Percentiles rank a stretch among this genome's conserved stretches.
Conservation (phyloP, 2,329 filamentous ascomycete species). For the Trichoderma sp. region DNA sequence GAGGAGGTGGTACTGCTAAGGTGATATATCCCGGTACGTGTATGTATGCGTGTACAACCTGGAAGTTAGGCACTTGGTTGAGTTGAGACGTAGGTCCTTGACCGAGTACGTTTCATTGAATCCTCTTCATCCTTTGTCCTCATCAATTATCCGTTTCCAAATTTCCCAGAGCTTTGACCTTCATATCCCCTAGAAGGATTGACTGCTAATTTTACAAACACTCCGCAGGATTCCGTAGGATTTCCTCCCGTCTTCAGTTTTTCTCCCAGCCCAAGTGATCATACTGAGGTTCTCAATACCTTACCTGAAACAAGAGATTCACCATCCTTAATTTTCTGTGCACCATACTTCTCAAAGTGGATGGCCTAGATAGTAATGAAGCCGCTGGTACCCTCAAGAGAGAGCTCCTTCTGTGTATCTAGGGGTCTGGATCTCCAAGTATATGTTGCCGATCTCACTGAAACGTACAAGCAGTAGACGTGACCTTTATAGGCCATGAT, state of each 20-base stretch:
- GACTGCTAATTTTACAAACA: neutral
- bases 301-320: constrained; percentile 32
- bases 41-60: neutral
- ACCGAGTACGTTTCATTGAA: neutral
- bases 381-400: constrained; percentile 60
- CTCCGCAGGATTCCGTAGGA: neutral
- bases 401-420: constrained; percentile 44
- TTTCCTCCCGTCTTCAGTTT: neutral
- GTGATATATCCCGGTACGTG: neutral
- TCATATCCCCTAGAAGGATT: neutral
- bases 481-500: constrained; percentile 47
- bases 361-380: constrained; percentile 71
- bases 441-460: constrained; percentile 48
- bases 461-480: constrained; percentile 47
- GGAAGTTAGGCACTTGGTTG: neutral
- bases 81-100: neutral
- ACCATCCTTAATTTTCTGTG: constrained; percentile 30
- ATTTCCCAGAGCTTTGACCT: neutral
- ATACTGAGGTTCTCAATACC: neutral
- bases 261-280: neutral
- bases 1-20: neutral
- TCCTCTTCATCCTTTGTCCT: neutral
- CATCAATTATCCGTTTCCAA: neutral
- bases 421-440: constrained; percentile 49
- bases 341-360: constrained; percentile 52